Evolutionary conservation across 805 yeast genomes (phyloP).

Genomic region (Teunomyces tritomae): DNA sequence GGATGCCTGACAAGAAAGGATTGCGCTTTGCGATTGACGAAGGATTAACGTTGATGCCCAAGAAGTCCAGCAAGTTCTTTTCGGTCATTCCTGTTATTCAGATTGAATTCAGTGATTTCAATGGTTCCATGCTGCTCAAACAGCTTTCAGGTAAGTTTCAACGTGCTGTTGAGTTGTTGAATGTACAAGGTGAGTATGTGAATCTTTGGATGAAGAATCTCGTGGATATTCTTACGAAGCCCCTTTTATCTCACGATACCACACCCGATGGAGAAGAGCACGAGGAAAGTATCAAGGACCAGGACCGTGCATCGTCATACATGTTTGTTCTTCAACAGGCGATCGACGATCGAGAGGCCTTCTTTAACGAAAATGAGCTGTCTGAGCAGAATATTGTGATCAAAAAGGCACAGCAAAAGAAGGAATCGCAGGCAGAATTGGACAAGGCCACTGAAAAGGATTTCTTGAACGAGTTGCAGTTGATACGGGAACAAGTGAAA

Average conservation of each 20-base stretch:
- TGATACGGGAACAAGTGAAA: slow-evolving; percentile 20
- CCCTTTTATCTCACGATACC: slow-evolving; percentile 46
- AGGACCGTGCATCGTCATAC: slow-evolving; percentile 63
- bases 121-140: slow-evolving; percentile 19
- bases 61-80: slow-evolving; percentile 32
- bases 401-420: slow-evolving; percentile 18
- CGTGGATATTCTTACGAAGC: slow-evolving; percentile 42
- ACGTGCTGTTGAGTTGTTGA: slow-evolving; percentile 33
- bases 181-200: slow-evolving; percentile 49
- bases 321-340: slow-evolving; percentile 52
- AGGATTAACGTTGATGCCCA: slow-evolving; percentile 31
- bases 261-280: slow-evolving; percentile 76
- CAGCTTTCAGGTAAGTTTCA: slow-evolving; percentile 20
- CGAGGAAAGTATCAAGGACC: slow-evolving; percentile 67
- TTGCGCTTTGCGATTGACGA: slow-evolving; percentile 21
- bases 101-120: slow-evolving; percentile 11
- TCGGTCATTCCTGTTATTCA: slow-evolving; percentile 27
- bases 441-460: slow-evolving; percentile 23
- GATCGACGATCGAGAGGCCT: slow-evolving; percentile 42
- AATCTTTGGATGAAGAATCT: slow-evolving; percentile 52
- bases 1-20: slow-evolving; percentile 14
- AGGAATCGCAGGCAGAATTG: slow-evolving; percentile 21
- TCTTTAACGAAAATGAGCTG: slow-evolving; percentile 35
- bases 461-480: slow-evolving; percentile 23
- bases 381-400: slow-evolving; percentile 16